These are phyloP conservation scores for Fusarium proliferatum DNA, from an alignment of 2,329 filamentous ascomycete genomes.

Conservation along the genomic window DNA sequence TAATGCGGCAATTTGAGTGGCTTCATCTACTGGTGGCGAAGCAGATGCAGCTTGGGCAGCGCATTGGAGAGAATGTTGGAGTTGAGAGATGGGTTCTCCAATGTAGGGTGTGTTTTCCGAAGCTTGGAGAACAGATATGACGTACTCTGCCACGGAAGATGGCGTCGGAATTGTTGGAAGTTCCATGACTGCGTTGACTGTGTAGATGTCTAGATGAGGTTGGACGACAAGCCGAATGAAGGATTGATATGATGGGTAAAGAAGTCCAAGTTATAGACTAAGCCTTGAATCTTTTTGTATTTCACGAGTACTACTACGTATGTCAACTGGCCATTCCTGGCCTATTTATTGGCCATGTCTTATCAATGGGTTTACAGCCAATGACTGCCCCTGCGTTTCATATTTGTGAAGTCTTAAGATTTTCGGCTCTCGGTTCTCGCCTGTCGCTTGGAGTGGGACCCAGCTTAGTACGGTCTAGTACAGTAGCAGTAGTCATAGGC, in stretches of 20 bases:
- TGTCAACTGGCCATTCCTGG: rapidly evolving
- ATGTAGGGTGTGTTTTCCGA: neutral
- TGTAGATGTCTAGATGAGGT: too few relatives aligned
- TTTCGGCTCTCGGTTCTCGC: neutral
- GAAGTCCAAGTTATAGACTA: neutral
- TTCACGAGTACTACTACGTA: too few relatives aligned
- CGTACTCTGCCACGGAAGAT: neutral
- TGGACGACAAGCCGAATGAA: too few relatives aligned
- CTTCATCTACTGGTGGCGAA: neutral
- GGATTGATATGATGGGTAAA: too few relatives aligned
- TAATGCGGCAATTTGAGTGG: neutral
- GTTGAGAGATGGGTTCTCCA: neutral
- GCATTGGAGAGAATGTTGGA: neutral
- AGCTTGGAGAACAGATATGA: neutral
- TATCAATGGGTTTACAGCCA: neutral
- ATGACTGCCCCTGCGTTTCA: neutral
- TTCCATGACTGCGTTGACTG: neutral
- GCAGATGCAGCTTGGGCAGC: neutral
- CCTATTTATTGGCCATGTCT: neutral
- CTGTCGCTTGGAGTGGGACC: neutral
- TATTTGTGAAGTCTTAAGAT: neutral
- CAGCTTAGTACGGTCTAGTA: too few relatives aligned
- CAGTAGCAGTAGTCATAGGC: neutral
- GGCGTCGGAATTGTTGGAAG: neutral
- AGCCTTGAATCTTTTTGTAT: too few relatives aligned